phyloP scores from a whole-genome alignment of 768 basidiomycete genomes.

The Austroboletus festivus region DNA sequence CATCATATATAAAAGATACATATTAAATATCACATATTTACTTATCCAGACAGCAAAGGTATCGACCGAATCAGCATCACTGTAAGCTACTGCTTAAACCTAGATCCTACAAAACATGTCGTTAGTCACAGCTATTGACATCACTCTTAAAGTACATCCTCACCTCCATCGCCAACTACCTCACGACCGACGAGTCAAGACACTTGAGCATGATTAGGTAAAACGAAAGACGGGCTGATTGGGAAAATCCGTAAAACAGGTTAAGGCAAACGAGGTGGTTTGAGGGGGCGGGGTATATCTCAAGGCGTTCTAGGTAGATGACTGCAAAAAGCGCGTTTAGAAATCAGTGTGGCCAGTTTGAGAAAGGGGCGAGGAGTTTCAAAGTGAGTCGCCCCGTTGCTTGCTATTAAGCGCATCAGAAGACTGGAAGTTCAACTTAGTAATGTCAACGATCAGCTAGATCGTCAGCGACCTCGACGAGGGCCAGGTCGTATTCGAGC shows the following conservation, averaged over 20 bases:
- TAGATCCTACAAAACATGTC: conserved; percentile 22
- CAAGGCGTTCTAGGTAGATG: conserved; percentile 57
- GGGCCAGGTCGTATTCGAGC: conserved; percentile 51
- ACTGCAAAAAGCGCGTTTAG: conserved; percentile 28
- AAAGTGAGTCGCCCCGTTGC: conserved; percentile 40
- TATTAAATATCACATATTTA: too few species aligned
- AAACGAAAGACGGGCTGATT: conserved; percentile 42
- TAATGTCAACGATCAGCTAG: conserved; percentile 47
- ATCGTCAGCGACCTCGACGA: conserved; percentile 48
- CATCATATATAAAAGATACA: too few species aligned
- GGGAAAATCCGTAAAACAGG: conserved; percentile 41
- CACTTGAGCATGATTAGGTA: conserved; percentile 45
- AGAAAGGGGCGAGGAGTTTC: background rate
- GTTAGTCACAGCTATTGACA: conserved; percentile 1
- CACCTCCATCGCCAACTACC: too few species aligned
- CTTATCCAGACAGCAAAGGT: too few species aligned
- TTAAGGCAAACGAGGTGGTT: conserved; percentile 42
- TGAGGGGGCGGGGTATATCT: conserved; percentile 37
- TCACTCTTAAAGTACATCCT: too few species aligned
- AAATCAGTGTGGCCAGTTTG: too few species aligned
- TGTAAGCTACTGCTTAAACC: conserved; percentile 5
- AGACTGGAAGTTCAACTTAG: conserved; percentile 39
- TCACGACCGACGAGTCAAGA: too few species aligned
- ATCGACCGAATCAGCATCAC: too few species aligned
- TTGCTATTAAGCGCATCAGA: conserved; percentile 48